Base-by-base conservation (phyloP, 129 eudicot genomes). In the Pulicaria dysenterica region DNA sequence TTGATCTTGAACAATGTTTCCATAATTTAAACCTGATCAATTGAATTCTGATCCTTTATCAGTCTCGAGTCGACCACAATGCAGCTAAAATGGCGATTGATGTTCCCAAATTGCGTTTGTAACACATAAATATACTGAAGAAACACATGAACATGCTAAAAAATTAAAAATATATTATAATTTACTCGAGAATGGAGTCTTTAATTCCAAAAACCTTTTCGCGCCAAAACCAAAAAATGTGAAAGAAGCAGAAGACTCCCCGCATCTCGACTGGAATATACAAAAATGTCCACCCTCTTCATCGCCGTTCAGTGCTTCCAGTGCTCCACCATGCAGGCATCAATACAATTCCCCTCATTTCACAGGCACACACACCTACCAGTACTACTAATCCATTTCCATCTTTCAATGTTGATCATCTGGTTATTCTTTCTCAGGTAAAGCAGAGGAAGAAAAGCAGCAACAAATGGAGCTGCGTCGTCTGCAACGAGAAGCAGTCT, bases 361-460 rank as follows among this genome's bases (percentile, higher is more conserved):
- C 1, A 34, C 1, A 39, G 10, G 41, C 24, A 13, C 31, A 19
- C 8, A 67, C 59, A 7, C 59, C 16, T 7, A n/a, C n/a, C n/a
- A 66, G 48, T 58, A 37, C 31, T 24, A 24, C 31, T 24, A 24
- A 51, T 5, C 13, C n/a, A 11, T 54, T 39, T 38, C 7, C 3
- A 5, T 58, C 49, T 61, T 16, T 64, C 9, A 73, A 10, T 58
- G 40, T 13, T 19, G 67, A 48, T 50, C 13, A 55, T 55, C n/a
- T 66, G 44, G 46, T 62, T 49, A 3, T 6, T 7, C 17, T 24
- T 34, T 36, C n/a, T 19, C 90, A 93, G 96, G 98, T 89, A 84
- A 93, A 93, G 85, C 96, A 93, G 88, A 79, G 86, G 89, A 93
- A 87, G 90, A 89, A 93, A 86, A 82, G 92, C 85, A 93, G 90